A percentile compares a stretch with the other conserved stretches of the same genome.
These are phyloP conservation scores for Porodaedalea pini DNA, from an alignment of 1,284 basidiomycete genomes.

Conservation along the genomic window DNA sequence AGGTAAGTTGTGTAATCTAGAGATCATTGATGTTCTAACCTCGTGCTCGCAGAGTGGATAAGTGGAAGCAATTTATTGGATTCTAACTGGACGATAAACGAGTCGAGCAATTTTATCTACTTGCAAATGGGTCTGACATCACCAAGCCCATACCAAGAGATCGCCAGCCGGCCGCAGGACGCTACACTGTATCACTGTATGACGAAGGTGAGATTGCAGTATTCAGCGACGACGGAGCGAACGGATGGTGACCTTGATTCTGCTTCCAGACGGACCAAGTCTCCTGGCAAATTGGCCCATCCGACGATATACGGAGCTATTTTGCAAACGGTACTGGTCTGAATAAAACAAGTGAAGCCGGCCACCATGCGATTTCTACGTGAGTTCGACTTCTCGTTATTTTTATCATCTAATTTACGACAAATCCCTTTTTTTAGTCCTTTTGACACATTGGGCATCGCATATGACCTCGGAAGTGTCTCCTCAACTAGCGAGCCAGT, in stretches of 20 bases:
- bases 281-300: constrained; percentile 9
- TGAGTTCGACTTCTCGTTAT: neutral
- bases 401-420: neutral
- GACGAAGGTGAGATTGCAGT: constrained; percentile 24
- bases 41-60: constrained; percentile 32
- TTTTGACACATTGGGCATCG: constrained; percentile 6
- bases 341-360: neutral
- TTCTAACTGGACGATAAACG: constrained; percentile 32
- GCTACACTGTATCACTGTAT: constrained; percentile 35
- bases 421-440: constrained; percentile 1
- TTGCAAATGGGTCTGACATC: constrained; percentile 29
- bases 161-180: constrained; percentile 35
- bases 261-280: neutral
- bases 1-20: constrained; percentile 13
- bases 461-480: constrained; percentile 19
- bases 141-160: constrained; percentile 28
- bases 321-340: constrained; percentile 9
- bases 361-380: neutral
- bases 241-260: neutral
- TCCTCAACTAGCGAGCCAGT: constrained; percentile 11
- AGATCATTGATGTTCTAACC: neutral
- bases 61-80: constrained; percentile 30
- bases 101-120: constrained; percentile 24
- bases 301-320: neutral
- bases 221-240: neutral